A percentile compares a stretch with the other conserved stretches of the same genome.
These are phyloP conservation scores for Prunus armeniaca DNA, from an alignment of 306 rosid species.

Conservation along the genomic window DNA sequence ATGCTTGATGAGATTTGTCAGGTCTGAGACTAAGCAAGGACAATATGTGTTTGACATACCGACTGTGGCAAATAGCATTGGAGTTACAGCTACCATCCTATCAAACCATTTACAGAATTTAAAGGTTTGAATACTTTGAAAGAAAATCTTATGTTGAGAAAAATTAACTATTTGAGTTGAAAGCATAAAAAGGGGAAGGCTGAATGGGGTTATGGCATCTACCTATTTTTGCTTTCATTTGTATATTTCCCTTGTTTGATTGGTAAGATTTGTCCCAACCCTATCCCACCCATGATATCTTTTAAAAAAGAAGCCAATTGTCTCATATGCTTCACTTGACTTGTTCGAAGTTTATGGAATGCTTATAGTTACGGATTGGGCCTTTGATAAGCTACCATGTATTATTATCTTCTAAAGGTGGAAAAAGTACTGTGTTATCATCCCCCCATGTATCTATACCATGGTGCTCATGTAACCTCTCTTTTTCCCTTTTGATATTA, in stretches of 20 bases:
- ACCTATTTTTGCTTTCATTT: background rate
- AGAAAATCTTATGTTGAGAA: background rate
- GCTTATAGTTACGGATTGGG: background rate
- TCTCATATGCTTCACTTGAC: background rate
- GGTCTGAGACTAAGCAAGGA: constrained; percentile 87
- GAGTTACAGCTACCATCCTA: constrained; percentile 57
- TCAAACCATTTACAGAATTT: constrained; percentile 62
- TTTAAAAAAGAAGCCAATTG: background rate
- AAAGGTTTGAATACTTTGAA: constrained; percentile 54
- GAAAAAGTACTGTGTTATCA: background rate
- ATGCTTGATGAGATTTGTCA: constrained; percentile 35
- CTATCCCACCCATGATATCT: background rate
- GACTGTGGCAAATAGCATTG: constrained; percentile 65
- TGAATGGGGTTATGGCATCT: background rate
- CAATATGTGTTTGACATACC: constrained; percentile 72
- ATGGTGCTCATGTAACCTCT: constrained; percentile 9
- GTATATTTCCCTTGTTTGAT: background rate
- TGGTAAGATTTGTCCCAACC: background rate
- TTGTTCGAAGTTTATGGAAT: background rate
- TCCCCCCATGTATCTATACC: background rate
- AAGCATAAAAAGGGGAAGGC: background rate
- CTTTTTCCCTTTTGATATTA: constrained; percentile 14
- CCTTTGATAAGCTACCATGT: background rate
- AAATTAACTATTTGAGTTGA: background rate
- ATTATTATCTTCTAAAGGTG: constrained; percentile 15